Percentiles rank a stretch among this genome's conserved stretches.
Evolutionary conservation across 192 early-diverging fungal species (phyloP).

Genomic region (Jimgerdemannia lactiflua): DNA sequence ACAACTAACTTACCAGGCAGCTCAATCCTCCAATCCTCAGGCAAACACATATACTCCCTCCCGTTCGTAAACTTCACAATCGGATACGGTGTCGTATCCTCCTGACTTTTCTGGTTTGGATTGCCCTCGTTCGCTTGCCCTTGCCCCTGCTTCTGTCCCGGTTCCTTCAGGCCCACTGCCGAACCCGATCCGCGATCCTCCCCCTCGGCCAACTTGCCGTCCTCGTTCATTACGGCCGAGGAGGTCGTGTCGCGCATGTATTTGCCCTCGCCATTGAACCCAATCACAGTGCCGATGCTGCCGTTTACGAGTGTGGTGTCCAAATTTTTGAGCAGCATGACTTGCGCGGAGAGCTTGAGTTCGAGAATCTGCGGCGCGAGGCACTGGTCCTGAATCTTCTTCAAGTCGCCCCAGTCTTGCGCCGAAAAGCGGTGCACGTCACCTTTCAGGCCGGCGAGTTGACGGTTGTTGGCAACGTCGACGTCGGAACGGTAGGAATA

Average conservation of each 20-base stretch:
- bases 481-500: slow-evolving; percentile 73
- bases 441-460: slow-evolving; percentile 54
- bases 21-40: no score
- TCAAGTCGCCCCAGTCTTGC: slow-evolving; percentile 34
- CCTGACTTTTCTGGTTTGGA: neutral
- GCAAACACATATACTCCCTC: no score
- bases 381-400: slow-evolving; percentile 40
- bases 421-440: slow-evolving; percentile 42
- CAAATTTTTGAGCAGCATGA: slow-evolving; percentile 83
- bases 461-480: slow-evolving; percentile 60
- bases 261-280: slow-evolving; percentile 10
- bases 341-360: slow-evolving; percentile 77
- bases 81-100: no score
- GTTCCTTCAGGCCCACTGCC: slow-evolving; percentile 9
- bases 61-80: no score
- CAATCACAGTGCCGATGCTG: slow-evolving; percentile 56
- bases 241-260: neutral
- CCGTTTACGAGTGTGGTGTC: slow-evolving; percentile 72
- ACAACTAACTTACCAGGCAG: no score
- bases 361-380: slow-evolving; percentile 58
- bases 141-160: neutral
- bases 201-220: no score
- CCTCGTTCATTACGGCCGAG: slow-evolving; percentile 14
- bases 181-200: neutral
- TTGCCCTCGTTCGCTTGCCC: slow-evolving; percentile 8